A percentile compares a stretch with the other conserved stretches of the same genome.
Conservation (phyloP, 768 basidiomycete genomes). For the Sistotremastrum niveocremeum region DNA sequence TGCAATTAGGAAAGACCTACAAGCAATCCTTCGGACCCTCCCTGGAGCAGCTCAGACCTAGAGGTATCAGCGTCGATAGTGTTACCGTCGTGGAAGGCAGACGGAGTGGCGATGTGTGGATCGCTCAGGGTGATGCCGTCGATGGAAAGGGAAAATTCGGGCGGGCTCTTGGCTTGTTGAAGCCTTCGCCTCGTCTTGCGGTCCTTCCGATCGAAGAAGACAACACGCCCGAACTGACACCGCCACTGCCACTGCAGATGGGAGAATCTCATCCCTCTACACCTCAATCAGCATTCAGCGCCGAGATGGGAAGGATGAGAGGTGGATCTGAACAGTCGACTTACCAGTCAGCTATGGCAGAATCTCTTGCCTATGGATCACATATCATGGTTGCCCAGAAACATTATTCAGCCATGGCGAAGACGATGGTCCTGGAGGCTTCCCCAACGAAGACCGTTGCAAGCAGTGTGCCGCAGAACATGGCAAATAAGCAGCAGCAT, state of each 20-base stretch:
- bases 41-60: conserved; percentile 40
- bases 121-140: conserved; percentile 57
- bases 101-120: conserved; percentile 64
- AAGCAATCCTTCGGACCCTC: conserved; percentile 23
- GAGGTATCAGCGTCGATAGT: conserved; percentile 25
- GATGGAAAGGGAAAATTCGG: conserved; percentile 49
- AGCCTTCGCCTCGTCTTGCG: conserved; percentile 51
- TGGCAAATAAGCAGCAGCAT: conserved; percentile 7
- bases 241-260: conserved; percentile 48
- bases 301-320: conserved; percentile 38
- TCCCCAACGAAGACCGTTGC: conserved; percentile 17
- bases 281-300: conserved; percentile 42
- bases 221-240: conserved; percentile 32
- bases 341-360: conserved; percentile 36
- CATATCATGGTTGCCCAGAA: conserved; percentile 60
- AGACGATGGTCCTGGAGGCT: conserved; percentile 42
- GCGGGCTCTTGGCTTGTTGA: conserved; percentile 49
- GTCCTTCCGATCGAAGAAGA: conserved; percentile 41
- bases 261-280: conserved; percentile 37
- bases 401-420: conserved; percentile 59
- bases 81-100: conserved; percentile 54
- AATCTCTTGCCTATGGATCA: conserved; percentile 35
- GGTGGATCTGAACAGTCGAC: conserved; percentile 45
- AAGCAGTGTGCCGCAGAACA: conserved; percentile 16
- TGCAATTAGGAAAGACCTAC: conserved; percentile 26